Conservation (phyloP, 179 eudicot species). For the Spinacia oleracea region DNA sequence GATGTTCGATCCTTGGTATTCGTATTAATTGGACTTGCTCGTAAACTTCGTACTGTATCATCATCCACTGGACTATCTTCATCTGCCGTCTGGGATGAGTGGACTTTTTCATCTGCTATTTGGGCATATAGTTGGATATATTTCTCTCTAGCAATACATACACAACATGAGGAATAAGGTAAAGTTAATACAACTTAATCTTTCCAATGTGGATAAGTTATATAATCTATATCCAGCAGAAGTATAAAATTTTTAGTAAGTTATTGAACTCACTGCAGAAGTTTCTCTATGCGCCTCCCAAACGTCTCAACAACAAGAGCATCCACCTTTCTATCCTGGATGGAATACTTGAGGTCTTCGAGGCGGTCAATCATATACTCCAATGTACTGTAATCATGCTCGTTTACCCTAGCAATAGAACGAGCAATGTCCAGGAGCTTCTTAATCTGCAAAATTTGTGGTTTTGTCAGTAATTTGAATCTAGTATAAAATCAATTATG, state of each 20-base stretch:
- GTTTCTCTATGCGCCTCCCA: slow-evolving; percentile 95
- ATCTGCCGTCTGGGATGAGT: slow-evolving; percentile 54
- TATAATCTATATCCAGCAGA: neutral
- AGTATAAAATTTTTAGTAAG: neutral
- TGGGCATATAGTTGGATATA: slow-evolving; percentile 83
- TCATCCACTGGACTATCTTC: slow-evolving; percentile 86
- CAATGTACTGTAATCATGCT: slow-evolving; percentile 71
- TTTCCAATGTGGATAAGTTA: neutral
- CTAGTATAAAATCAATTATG: no score
- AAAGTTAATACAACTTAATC: neutral
- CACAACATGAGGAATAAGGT: slow-evolving; percentile 10
- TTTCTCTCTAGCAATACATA: slow-evolving; percentile 67
- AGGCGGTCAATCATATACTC: slow-evolving; percentile 75
- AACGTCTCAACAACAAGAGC: slow-evolving; percentile 99
- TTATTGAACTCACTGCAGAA: slow-evolving; percentile 79
- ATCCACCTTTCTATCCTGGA: slow-evolving; percentile 96
- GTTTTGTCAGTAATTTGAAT: slow-evolving; percentile 8
- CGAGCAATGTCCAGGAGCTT: slow-evolving; percentile 86
- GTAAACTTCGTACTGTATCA: slow-evolving; percentile 69
- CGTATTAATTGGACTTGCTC: slow-evolving; percentile 85
- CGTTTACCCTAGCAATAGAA: slow-evolving; percentile 70
- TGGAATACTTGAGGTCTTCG: slow-evolving; percentile 88
- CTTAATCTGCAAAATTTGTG: slow-evolving; percentile 62
- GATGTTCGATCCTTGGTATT: slow-evolving; percentile 78
- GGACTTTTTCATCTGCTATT: slow-evolving; percentile 80